Base-by-base conservation (phyloP, 148 eudicot genomes). In the Chenopodium suecicum region DNA sequence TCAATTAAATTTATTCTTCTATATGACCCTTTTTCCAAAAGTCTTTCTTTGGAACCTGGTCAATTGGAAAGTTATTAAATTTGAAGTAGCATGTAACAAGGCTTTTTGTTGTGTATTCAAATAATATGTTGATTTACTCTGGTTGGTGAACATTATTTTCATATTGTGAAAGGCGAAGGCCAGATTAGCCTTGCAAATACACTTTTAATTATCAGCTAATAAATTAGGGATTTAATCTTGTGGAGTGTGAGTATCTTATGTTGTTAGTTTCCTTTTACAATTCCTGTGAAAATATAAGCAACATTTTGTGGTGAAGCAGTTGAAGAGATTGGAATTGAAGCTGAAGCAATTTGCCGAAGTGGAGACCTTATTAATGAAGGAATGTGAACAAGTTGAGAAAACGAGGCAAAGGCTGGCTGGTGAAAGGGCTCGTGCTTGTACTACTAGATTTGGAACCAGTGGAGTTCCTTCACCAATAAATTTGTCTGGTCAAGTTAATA, bases 301-400 rank as follows among this genome's bases (percentile, higher is more conserved):
- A 67, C 0, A 0, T 60, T 74, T 73, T 67, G 13, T 67, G 62
- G 50, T 69, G 72, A 37, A 79, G 60, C 94, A 95, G 99, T 85
- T 95, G 86, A 95, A 93, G 86, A 93, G 99, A 80, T 82, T 95
- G 87, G 99, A 95, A 85, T 86, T 95, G 82, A 95, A 95, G 91
- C 91, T 95, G 80, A 95, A 94, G 88, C 99, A 95, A 77, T 93
- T 95, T 88, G 98, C 99, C 48, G 99, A 95, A 86, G 91, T 95
- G 50, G 99, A 95, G 81, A 95, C 94, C 73, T 86, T 91, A 52
- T 68, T 95, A 56, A 95, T 93, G 97, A 93, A 92, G 86, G 99
- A 95, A 89, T 92, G 99, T 81, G 99, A 95, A 65, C 97, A 93
- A 81, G 91, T 93, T 82, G 99, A 95, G 82, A 93, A 90, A 78